Conservation (phyloP, 805 yeast species). For the Saturnispora halmiae region DNA sequence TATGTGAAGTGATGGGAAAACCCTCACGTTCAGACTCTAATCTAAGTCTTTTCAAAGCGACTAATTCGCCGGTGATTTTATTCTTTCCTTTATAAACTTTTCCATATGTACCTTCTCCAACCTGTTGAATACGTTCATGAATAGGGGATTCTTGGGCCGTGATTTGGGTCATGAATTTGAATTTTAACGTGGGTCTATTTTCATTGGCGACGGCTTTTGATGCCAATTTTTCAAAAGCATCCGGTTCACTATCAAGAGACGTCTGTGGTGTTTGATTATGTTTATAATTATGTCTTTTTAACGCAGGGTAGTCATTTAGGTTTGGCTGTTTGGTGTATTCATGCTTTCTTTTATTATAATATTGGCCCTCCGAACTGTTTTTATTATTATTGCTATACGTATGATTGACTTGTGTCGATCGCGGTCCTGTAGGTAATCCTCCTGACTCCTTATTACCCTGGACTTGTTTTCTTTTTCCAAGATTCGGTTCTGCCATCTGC, state of each 20-base stretch:
- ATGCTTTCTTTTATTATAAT: not conserved
- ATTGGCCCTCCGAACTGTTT: no score
- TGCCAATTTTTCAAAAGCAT: constrained; percentile 10
- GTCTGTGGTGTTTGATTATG: not conserved
- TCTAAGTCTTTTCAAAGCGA: constrained; percentile 81
- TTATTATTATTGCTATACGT: no score
- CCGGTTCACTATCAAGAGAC: constrained; percentile 9
- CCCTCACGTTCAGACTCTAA: constrained; percentile 89
- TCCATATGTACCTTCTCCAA: constrained; percentile 99
- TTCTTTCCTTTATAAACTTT: constrained; percentile 87
- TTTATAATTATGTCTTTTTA: not conserved
- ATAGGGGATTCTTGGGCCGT: constrained; percentile 25
- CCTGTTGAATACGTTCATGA: constrained; percentile 72
- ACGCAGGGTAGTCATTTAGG: not conserved
- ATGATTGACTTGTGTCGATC: no score
- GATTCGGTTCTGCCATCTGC: no score
- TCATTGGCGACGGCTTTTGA: not conserved
- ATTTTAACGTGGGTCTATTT: constrained; percentile 3
- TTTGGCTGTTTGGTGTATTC: not conserved
- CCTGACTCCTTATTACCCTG: no score
- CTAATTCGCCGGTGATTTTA: constrained; percentile 52
- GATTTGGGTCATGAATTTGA: constrained; percentile 5
- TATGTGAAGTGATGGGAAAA: constrained; percentile 88
- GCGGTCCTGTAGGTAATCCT: no score
- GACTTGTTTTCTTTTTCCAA: no score